A percentile compares a stretch with the other conserved stretches of the same genome.
phyloP scores from a whole-genome alignment of 2,329 filamentous ascomycete species.

The Dactylella cylindrospora region DNA sequence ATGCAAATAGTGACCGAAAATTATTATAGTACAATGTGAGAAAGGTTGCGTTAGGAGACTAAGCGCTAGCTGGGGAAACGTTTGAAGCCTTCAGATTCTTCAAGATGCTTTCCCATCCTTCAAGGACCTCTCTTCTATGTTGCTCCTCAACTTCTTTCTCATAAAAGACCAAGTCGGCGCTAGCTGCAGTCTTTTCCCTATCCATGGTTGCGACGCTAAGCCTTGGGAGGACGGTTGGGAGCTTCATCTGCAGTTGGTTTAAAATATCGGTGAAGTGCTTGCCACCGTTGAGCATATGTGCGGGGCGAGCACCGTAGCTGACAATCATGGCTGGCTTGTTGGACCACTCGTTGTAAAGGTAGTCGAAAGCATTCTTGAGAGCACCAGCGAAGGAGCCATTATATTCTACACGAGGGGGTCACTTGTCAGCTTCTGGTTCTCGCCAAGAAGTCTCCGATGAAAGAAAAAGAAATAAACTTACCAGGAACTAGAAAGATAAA shows the following conservation, averaged over 20 bases:
- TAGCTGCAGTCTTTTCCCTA: constrained; percentile 33
- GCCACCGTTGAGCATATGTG: constrained; percentile 14
- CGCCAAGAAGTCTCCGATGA: neutral
- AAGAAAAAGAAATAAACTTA: constrained; percentile 6
- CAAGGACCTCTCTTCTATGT: constrained; percentile 11
- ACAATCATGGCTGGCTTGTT: constrained; percentile 60
- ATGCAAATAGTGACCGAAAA: no score
- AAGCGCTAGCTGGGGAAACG: constrained; percentile 19
- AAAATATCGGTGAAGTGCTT: constrained; percentile 34
- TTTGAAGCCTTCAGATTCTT: neutral
- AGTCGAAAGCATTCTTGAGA: constrained; percentile 66
- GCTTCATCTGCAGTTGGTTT: constrained; percentile 8
- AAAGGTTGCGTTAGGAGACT: no score
- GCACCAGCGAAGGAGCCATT: constrained; percentile 60
- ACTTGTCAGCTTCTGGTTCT: constrained; percentile 3
- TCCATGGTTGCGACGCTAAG: constrained; percentile 36
- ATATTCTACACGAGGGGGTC: constrained; percentile 55
- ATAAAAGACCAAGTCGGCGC: constrained; percentile 31
- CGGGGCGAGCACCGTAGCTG: constrained; percentile 57
- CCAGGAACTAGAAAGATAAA: constrained; percentile 52
- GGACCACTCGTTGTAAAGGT: constrained; percentile 62
- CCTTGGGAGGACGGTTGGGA: constrained; percentile 1
- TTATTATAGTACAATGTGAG: no score
- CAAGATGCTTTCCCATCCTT: constrained; percentile 21
- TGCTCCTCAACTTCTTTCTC: constrained; percentile 17